Percentiles rank a stretch among this genome's conserved stretches.
These are phyloP conservation scores for Trichoderma hamatum DNA, from an alignment of 2,329 filamentous ascomycete genomes.

Conservation along the genomic window DNA sequence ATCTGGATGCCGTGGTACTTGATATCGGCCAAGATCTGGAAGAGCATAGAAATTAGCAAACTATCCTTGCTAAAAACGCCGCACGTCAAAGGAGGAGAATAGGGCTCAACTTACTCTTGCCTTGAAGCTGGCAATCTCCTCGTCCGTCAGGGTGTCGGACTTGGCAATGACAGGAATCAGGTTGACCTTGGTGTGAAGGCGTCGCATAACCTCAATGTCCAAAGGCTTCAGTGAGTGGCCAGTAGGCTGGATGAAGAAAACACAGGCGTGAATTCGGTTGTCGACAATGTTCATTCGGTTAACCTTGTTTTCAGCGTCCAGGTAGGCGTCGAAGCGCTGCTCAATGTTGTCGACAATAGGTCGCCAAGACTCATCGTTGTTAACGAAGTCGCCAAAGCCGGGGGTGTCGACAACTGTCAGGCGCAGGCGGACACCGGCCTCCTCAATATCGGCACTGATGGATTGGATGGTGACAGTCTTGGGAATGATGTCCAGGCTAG, in stretches of 20 bases:
- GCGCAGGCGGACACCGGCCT: slow-evolving; percentile 94
- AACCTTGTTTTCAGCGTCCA: slow-evolving; percentile 99
- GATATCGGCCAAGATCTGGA: slow-evolving; percentile 92
- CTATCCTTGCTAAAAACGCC: background rate
- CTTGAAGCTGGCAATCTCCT: slow-evolving; percentile 95
- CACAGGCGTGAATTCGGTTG: slow-evolving; percentile 97
- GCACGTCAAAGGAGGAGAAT: background rate
- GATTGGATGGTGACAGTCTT: slow-evolving; percentile 97
- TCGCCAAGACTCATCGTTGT: slow-evolving; percentile 99
- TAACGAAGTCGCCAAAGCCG: slow-evolving; percentile 98
- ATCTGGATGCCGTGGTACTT: slow-evolving; percentile 97
- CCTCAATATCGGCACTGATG: slow-evolving; percentile 95
- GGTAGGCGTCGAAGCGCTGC: slow-evolving; percentile 96
- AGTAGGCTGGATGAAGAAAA: slow-evolving; percentile 99
- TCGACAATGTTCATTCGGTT: slow-evolving; percentile 99
- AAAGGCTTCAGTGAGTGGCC: slow-evolving; percentile 98
- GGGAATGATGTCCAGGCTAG: slow-evolving; percentile 95
- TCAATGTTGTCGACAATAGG: slow-evolving; percentile 99
- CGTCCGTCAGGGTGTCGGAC: slow-evolving; percentile 95
- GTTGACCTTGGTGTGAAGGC: slow-evolving; percentile 99
- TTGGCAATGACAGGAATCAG: slow-evolving; percentile 99
- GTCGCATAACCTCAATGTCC: slow-evolving; percentile 99
- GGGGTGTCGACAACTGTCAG: slow-evolving; percentile 97
- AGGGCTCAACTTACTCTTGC: slow-evolving; percentile 72
- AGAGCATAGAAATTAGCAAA: background rate